Percentiles rank a stretch among this genome's conserved stretches.
Conservation (phyloP, 2,329 filamentous ascomycete genomes). For the Sclerotinia nivalis region DNA sequence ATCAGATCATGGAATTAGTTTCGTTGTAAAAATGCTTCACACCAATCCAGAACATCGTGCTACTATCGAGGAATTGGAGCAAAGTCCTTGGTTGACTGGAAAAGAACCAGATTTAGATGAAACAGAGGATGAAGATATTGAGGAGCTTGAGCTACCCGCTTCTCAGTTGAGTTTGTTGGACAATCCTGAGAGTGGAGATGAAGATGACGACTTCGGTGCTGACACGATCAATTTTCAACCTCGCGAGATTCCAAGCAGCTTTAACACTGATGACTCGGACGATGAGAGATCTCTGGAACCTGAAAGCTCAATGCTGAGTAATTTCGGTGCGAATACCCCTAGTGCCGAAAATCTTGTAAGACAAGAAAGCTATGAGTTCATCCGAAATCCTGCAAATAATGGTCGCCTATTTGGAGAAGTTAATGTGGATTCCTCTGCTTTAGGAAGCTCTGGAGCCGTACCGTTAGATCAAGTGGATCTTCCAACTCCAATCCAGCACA, state of each 20-base stretch:
- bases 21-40: conserved; percentile 77
- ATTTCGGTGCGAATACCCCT: conserved; percentile 23
- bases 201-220: conserved; percentile 29
- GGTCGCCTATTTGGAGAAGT: conserved; percentile 41
- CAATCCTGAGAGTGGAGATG: conserved; percentile 23
- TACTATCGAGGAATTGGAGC: conserved; percentile 67
- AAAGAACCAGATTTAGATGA: conserved; percentile 32
- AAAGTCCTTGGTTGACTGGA: conserved; percentile 69
- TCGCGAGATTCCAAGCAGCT: conserved; percentile 38
- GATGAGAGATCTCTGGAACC: conserved; percentile 17
- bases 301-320: conserved; percentile 26
- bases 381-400: conserved; percentile 23
- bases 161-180: conserved; percentile 39
- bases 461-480: conserved; percentile 37
- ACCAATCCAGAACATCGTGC: conserved; percentile 77
- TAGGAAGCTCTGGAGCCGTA: conserved; percentile 40
- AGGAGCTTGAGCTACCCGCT: conserved; percentile 34
- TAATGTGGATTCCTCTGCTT: conserved; percentile 34
- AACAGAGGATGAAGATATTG: conserved; percentile 35
- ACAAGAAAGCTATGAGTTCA: conserved; percentile 30
- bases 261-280: conserved; percentile 30
- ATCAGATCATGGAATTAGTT: conserved; percentile 69
- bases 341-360: background rate
- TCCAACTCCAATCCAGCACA: conserved; percentile 30
- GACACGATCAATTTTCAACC: conserved; percentile 34